Conservation (phyloP, 805 yeast species). For the Blastobotrys robertii region DNA sequence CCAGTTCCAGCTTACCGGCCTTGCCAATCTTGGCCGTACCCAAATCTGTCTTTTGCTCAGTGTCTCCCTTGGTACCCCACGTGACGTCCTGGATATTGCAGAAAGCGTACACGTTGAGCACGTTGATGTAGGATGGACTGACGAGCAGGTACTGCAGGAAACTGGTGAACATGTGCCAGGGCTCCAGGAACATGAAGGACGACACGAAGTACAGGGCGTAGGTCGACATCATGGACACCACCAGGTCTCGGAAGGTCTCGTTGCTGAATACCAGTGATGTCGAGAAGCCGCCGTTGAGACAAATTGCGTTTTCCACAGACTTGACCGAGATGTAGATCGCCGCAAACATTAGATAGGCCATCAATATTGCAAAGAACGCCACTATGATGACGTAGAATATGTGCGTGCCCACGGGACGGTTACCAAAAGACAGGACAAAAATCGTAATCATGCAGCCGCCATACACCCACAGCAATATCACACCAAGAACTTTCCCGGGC, state of each 20-base stretch:
- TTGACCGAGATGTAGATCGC: conserved; percentile 70
- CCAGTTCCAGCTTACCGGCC: conserved; percentile 41
- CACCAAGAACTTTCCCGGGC: conserved; percentile 69
- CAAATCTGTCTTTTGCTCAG: conserved; percentile 51
- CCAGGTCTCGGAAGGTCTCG: conserved; percentile 65
- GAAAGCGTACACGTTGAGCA: conserved; percentile 90
- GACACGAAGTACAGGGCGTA: conserved; percentile 79
- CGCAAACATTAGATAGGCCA: conserved; percentile 85
- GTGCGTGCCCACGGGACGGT: conserved; percentile 85
- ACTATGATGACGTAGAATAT: conserved; percentile 67
- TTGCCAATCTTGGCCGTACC: conserved; percentile 73
- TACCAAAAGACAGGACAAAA: conserved; percentile 85
- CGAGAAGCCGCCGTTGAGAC: conserved; percentile 34
- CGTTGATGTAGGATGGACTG: conserved; percentile 86
- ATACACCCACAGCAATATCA: conserved; percentile 77
- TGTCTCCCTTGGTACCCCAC: conserved; percentile 97
- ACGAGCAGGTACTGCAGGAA: conserved; percentile 79
- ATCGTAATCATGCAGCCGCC: conserved; percentile 75
- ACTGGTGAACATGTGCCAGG: conserved; percentile 92
- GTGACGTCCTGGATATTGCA: conserved; percentile 98
- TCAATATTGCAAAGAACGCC: conserved; percentile 71
- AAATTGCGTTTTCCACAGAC: conserved; percentile 50
- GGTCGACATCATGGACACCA: conserved; percentile 79
- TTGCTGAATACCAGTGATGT: conserved; percentile 44
- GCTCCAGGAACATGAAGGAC: conserved; percentile 81